phyloP scores from a whole-genome alignment of 75 land plant genomes.

The Selaginella tamariscina region DNA sequence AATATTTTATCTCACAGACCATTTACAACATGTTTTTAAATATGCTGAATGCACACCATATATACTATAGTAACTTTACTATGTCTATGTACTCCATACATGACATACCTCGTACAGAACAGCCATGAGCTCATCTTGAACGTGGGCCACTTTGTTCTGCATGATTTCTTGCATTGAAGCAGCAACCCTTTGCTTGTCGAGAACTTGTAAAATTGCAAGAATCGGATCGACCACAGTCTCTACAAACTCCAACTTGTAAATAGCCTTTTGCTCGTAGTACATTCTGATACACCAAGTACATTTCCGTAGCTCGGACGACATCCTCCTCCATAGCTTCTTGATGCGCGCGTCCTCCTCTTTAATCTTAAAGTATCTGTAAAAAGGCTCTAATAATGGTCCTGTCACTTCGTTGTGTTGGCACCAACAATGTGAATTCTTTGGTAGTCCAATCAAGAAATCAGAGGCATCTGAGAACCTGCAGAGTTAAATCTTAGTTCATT shows the following conservation, averaged over 20 bases:
- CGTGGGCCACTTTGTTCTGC: no score
- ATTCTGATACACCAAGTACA: conserved; percentile 61
- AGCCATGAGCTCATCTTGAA: no score
- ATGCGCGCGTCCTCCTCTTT: conserved; percentile 32
- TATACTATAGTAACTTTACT: no score
- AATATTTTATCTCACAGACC: no score
- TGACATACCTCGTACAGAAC: neutral
- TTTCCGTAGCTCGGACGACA: conserved; percentile 42
- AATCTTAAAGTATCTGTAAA: conserved; percentile 41
- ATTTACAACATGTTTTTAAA: no score
- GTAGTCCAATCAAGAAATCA: conserved; percentile 39
- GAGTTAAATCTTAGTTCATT: no score
- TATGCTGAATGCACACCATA: no score
- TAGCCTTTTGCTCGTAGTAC: conserved; percentile 64
- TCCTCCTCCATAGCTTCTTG: conserved; percentile 57
- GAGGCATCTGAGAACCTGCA: conserved; percentile 89
- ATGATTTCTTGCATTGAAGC: conserved; percentile 47
- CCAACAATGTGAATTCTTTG: conserved; percentile 70
- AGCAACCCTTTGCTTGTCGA: conserved; percentile 82
- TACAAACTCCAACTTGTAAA: conserved; percentile 47
- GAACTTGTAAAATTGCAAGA: conserved; percentile 40
- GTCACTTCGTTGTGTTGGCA: conserved; percentile 54
- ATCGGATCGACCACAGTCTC: conserved; percentile 44
- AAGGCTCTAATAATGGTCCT: conserved; percentile 75
- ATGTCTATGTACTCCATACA: no score